Evolutionary conservation across 805 yeast species (phyloP).

Genomic region (Suhomyces sp.): DNA sequence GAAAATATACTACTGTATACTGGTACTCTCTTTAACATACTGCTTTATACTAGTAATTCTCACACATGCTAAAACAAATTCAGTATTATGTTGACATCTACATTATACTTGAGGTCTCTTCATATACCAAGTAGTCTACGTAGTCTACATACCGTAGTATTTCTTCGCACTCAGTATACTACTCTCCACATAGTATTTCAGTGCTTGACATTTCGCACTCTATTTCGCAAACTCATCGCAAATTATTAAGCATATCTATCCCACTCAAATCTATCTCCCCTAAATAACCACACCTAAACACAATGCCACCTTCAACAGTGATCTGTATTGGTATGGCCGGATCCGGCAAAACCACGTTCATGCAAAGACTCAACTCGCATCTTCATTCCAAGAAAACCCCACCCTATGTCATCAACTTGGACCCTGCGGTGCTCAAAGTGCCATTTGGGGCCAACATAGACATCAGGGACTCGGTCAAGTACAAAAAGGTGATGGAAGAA

Average conservation of each 20-base stretch:
- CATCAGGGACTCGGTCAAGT: conserved; percentile 92
- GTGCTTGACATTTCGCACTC: background rate
- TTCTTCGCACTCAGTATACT: too few relatives aligned
- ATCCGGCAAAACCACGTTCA: conserved; percentile 95
- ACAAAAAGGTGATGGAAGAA: conserved; percentile 94
- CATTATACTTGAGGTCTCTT: too few relatives aligned
- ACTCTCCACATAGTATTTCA: background rate
- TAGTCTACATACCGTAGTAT: too few relatives aligned
- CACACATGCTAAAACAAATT: too few relatives aligned
- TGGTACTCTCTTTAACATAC: too few relatives aligned
- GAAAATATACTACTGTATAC: too few relatives aligned
- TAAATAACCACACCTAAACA: conserved; percentile 1
- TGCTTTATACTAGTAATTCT: too few relatives aligned
- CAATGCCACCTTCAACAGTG: conserved; percentile 37
- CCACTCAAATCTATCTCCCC: background rate
- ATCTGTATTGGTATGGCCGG: conserved; percentile 54
- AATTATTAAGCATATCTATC: background rate
- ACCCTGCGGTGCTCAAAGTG: conserved; percentile 93
- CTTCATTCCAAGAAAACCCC: conserved; percentile 67
- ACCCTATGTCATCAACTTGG: conserved; percentile 91
- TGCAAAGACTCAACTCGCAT: conserved; percentile 92
- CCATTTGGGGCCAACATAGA: conserved; percentile 95
- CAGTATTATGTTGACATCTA: too few relatives aligned
- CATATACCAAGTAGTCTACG: too few relatives aligned
- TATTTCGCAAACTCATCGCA: background rate